Evolutionary conservation across 768 basidiomycete species (phyloP).

Genomic region (Psilocybe subaeruginosa): DNA sequence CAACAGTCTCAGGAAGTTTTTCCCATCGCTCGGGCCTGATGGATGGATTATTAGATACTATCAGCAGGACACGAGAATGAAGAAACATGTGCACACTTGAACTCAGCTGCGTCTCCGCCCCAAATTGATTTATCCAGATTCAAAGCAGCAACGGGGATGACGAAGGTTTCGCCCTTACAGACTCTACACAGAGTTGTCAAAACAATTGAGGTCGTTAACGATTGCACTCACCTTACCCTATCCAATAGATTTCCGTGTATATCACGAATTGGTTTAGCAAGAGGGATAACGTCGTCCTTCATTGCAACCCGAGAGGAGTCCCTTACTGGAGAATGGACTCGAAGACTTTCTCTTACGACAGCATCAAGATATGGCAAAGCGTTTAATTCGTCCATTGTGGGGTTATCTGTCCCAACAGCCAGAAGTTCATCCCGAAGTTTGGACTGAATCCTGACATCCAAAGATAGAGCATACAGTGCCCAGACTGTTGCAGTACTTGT

Average conservation of each 20-base stretch:
- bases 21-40: conserved; percentile 47
- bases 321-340: conserved; percentile 56
- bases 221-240: conserved; percentile 28
- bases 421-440: conserved; percentile 64
- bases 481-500: conserved; percentile 51
- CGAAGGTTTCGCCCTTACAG: conserved; percentile 46
- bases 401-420: conserved; percentile 52
- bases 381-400: conserved; percentile 71
- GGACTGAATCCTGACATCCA: conserved; percentile 49
- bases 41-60: neutral
- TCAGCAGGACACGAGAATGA: neutral
- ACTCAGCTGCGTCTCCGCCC: conserved; percentile 67
- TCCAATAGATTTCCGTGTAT: conserved; percentile 41
- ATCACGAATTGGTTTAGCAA: conserved; percentile 48
- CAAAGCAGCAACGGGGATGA: conserved; percentile 53
- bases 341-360: conserved; percentile 62
- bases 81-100: conserved; percentile 41
- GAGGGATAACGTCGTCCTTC: conserved; percentile 56
- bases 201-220: neutral
- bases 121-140: conserved; percentile 58
- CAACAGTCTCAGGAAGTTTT: conserved; percentile 43
- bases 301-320: conserved; percentile 44
- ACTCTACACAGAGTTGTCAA: conserved; percentile 22
- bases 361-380: conserved; percentile 70
- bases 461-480: conserved; percentile 59